Evolutionary conservation across 2,329 filamentous ascomycete species (phyloP), one percentile per base, ranked within the genome.

Genomic region (Alternaria consortialis): DNA sequence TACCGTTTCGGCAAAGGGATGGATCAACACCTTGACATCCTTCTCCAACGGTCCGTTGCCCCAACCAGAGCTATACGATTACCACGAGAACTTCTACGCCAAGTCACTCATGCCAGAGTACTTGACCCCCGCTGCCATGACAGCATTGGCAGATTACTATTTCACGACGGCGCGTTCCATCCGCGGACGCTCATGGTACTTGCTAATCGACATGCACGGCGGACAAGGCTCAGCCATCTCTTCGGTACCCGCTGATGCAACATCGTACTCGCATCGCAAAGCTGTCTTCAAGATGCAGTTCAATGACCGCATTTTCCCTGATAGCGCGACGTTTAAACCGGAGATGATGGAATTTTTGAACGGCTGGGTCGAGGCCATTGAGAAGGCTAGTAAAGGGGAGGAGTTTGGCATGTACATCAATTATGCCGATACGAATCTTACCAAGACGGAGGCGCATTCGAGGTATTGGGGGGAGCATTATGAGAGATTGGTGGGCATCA

Each of bases 361-460:
- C 31, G 74, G 74, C 47, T 82, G 80, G 75, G 74, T 80, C 27
- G 72, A 76, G 15, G 70, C 67, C 7, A 67, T 79, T 52, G 70
- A 58, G 12, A 60, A 70, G 46, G 70, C 70, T 23, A 70, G 62
- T 7, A 56, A 62, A 0, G 62, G 51, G 2, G 56, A 53, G 31
- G 66, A 78, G 31, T 81, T 77, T 74, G 81, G 80, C 20, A 81
- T 81, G 74, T 86, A 85, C 66, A 80, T 81, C 67, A 85, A 85
- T 71, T 85, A 85, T 63, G 80, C 81, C 17, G 84, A 85, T 70
- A 77, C 82, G 8, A 78, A 74, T 39, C 71, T 85, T 65, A 77
- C 75, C 48, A 75, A 76, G 32, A 74, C 76, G 1, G 76, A 78
- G 34, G 83, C 83, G 5, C 79, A 83, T 65, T 20, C 20, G 2